Evolutionary conservation across 2,329 filamentous ascomycete genomes (phyloP).

Genomic region (Penicillium sp.): DNA sequence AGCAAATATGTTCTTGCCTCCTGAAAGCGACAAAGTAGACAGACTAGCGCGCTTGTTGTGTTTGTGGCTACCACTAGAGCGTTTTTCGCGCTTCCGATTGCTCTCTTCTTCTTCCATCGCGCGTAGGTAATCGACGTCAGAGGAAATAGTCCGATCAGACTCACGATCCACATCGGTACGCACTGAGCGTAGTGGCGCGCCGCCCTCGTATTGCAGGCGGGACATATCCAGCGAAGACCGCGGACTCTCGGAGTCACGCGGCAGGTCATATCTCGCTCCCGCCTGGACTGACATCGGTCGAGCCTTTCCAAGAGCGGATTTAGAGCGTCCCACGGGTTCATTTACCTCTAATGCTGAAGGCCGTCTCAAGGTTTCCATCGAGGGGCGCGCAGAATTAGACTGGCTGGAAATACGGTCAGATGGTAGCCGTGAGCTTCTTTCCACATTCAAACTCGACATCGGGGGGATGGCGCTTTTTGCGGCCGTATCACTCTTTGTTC

Average conservation of each 20-base stretch:
- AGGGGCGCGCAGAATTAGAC: conserved; percentile 62
- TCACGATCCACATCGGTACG: conserved; percentile 38
- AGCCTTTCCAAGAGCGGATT: conserved; percentile 64
- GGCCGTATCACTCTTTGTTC: conserved; percentile 15
- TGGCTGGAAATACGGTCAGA: conserved; percentile 54
- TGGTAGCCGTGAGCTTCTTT: conserved; percentile 53
- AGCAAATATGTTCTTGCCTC: conserved; percentile 78
- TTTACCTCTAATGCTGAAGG: conserved; percentile 62
- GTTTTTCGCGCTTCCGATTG: conserved; percentile 57
- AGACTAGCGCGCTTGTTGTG: conserved; percentile 73
- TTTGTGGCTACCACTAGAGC: conserved; percentile 58
- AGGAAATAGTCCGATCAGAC: conserved; percentile 59
- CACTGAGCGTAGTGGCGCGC: conserved; percentile 35
- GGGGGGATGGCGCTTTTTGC: conserved; percentile 34
- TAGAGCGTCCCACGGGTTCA: conserved; percentile 59
- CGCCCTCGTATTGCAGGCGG: conserved; percentile 38
- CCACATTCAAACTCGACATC: conserved; percentile 38
- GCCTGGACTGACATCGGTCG: conserved; percentile 82
- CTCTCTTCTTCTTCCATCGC: conserved; percentile 67
- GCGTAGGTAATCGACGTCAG: conserved; percentile 79
- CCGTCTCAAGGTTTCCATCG: conserved; percentile 65
- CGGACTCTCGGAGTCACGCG: conserved; percentile 71
- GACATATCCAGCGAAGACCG: conserved; percentile 40
- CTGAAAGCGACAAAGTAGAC: conserved; percentile 65
- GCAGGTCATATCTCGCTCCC: conserved; percentile 76